A percentile compares a stretch with the other conserved stretches of the same genome.
Conservation (phyloP, 2,329 filamentous ascomycete genomes). For the Dactylellina sp. region DNA sequence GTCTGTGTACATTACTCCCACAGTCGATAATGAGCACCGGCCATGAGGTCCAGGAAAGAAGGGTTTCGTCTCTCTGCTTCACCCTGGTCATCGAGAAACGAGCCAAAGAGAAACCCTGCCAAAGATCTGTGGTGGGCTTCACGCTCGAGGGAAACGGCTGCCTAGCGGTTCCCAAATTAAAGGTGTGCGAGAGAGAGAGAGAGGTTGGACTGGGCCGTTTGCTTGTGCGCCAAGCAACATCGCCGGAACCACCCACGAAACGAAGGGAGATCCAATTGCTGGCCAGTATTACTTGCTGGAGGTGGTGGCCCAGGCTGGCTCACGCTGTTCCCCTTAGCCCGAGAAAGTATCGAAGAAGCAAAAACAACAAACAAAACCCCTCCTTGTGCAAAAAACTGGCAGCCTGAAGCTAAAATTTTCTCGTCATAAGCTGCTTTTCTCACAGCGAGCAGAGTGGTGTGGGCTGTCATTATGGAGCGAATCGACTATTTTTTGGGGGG, state of each 20-base stretch:
- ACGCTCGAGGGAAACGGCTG: slow-evolving; percentile 40
- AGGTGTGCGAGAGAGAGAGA: slow-evolving; percentile 8
- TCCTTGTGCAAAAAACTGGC: slow-evolving; percentile 51
- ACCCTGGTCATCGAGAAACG: slow-evolving; percentile 27
- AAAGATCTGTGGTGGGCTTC: slow-evolving; percentile 27
- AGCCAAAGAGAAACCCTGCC: slow-evolving; percentile 27
- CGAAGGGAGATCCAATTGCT: slow-evolving; percentile 36
- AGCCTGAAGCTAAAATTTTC: slow-evolving; percentile 58
- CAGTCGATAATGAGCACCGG: neutral
- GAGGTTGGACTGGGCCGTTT: slow-evolving; percentile 28
- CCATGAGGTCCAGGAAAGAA: slow-evolving; percentile 34
- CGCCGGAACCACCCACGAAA: slow-evolving; percentile 49
- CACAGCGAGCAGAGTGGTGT: slow-evolving; percentile 12
- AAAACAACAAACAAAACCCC: slow-evolving; percentile 24
- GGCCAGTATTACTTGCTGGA: neutral
- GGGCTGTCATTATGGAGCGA: slow-evolving; percentile 51
- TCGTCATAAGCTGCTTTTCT: slow-evolving; percentile 52
- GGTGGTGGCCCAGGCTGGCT: slow-evolving; percentile 14
- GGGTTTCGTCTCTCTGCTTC: neutral
- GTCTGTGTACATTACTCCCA: no score
- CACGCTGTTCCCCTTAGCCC: neutral
- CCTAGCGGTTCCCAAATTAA: slow-evolving; percentile 51
- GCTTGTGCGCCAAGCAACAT: slow-evolving; percentile 29
- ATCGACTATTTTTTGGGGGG: slow-evolving; percentile 14
- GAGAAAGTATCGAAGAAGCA: slow-evolving; percentile 44